A percentile compares a stretch with the other conserved stretches of the same genome.
Evolutionary conservation across 768 basidiomycete species (phyloP).

Genomic region (Podaxis mareebaensis): DNA sequence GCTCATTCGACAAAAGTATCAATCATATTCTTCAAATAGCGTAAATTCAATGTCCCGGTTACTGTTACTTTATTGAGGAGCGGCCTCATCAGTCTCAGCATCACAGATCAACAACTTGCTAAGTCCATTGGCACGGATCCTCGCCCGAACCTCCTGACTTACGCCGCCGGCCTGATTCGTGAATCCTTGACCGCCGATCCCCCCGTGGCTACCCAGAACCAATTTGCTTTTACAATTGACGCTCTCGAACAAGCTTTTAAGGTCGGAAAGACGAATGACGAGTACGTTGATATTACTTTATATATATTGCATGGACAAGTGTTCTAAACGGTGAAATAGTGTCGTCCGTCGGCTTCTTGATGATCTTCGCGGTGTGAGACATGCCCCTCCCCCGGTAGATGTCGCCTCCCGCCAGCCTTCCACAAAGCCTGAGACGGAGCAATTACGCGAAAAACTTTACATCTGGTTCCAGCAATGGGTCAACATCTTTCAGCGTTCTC

Average conservation of each 20-base stretch:
- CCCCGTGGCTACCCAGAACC: conserved; percentile 75
- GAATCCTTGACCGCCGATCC: conserved; percentile 84
- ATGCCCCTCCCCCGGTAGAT: conserved; percentile 39
- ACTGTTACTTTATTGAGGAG: conserved; percentile 87
- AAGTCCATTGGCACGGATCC: conserved; percentile 81
- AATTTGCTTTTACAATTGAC: conserved; percentile 81
- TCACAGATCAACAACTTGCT: conserved; percentile 90
- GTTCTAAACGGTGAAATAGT: conserved; percentile 36
- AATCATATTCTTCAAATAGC: conserved; percentile 43
- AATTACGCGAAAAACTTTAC: conserved; percentile 72
- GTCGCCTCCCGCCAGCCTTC: conserved; percentile 35
- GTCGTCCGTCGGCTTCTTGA: conserved; percentile 74
- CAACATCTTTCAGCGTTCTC: conserved; percentile 86
- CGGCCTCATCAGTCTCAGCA: conserved; percentile 70
- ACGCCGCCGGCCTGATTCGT: conserved; percentile 79
- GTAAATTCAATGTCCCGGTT: conserved; percentile 95
- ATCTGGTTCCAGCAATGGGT: conserved; percentile 96
- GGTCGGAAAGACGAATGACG: conserved; percentile 78
- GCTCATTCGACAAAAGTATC: conserved; percentile 3
- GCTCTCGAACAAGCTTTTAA: conserved; percentile 74
- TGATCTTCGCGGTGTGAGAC: conserved; percentile 72
- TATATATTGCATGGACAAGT: neutral
- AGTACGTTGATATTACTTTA: conserved; percentile 52
- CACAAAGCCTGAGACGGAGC: conserved; percentile 71
- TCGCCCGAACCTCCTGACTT: conserved; percentile 75